Evolutionary conservation across 345 rosid species (phyloP), one percentile per base, ranked within the genome.

Genomic region (Trapa bicornis): DNA sequence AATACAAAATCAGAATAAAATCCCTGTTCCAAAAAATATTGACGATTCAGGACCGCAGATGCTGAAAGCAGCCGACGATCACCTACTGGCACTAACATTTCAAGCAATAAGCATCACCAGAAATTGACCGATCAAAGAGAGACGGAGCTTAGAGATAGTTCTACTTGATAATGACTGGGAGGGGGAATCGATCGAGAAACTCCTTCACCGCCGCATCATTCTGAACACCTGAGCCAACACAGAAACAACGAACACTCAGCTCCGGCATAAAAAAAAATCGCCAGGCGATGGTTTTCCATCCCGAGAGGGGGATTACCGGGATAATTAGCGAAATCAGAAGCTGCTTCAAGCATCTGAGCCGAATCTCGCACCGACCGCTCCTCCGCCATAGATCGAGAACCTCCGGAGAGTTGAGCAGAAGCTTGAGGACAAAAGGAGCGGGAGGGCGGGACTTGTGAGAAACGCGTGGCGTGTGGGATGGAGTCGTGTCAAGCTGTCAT

Each of bases 141-240:
- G 57, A 15, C 9, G 35, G 60, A 54, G 63, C n/a, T 64, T 14
- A 6, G 29, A 43, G 17, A 22, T 1, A 9, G 1, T 60, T 47
- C 73, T 78, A 85, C 97, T 71, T 80, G 84, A 90, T 79, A 38
- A 90, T 81, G 74, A 82, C 76, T 1, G 97, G 80, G 37, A 90
- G 97, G 56, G 99, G 92, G 69, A 84, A 90, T 36, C 89, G 91
- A 71, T 81, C 79, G 39, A 94, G 95, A 68, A 94, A 87, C 0
- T 82, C 86, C 82, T 78, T 86, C 9, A 74, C 87, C 29, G 86
- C 80, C 16, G 80, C 83, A 56, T 94, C 99, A 57, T 70, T 86
- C 39, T 75, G 96, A 67, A 73, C 36, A 53, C 94, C 96, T 86
- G 85, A 67, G 71, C 69, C 73, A 16, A 52, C 70, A 32, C 65